Base-by-base conservation (phyloP, 179 eudicot genomes). In the Spergularia azorica region DNA sequence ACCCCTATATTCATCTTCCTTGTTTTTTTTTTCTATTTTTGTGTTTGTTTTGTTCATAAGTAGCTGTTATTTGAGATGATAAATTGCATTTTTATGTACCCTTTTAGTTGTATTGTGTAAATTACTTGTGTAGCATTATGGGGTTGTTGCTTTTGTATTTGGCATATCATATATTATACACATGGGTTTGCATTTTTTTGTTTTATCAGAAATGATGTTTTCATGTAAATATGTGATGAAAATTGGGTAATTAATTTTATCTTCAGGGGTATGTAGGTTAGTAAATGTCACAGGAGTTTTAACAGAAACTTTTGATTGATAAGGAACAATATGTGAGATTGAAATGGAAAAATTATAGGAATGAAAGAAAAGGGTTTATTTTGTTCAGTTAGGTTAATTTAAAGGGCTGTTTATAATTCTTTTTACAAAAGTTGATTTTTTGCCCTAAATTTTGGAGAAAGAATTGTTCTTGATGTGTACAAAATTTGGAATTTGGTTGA, bases 381-480 rank as follows among this genome's bases (percentile, higher is more conserved):
- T 46, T 46, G 10, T 46, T 46, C 50, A 46, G 6, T 46, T 36
- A 2, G 2, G 39, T 36, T 36, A 36, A 36, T 36, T 36, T 36
- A 3, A 36, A 36, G 39, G 39, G 39, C 4, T 36, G 39, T 36
- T 36, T 36, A 2, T 2, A 2, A 36, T 3, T 46, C 9, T 46
- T 46, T 46, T 6, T 46, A 9, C 50, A 3, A 46, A 46, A 46
- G 50, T 46, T 46, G 50, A 46, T 0, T 46, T 6, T 46, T 46
- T 46, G 50, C 5, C 3, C 39, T 36, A 36, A 36, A 36, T 36
- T 36, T 63, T 2, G 69, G 41, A 64, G 41, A 50, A 64, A 64
- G 69, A 50, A 50, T 39, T 64, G 69, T 64, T 64, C 9, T 38
- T 64, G 9, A 64, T 38, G 69, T 38, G 69, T 38, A 13, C 41